Conservation (phyloP, 805 yeast genomes). For the Dipodascus albidus region DNA sequence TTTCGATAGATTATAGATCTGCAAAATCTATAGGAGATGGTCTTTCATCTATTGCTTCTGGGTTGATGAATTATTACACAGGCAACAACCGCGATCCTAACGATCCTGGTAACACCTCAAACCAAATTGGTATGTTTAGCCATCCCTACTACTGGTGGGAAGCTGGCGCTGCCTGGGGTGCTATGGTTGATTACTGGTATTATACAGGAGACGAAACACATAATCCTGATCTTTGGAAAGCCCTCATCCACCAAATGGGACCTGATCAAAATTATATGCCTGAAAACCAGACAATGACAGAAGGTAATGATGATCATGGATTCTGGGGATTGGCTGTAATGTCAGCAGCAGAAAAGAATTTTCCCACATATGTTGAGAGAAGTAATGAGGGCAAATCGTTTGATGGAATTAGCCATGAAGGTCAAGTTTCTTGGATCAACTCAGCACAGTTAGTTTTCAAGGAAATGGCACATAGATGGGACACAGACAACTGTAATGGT, state of each 20-base stretch:
- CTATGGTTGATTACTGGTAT: conserved; percentile 66
- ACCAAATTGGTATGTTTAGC: conserved; percentile 77
- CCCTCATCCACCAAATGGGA: conserved; percentile 66
- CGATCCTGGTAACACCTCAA: conserved; percentile 16
- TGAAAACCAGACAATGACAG: conserved; percentile 76
- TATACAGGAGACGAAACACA: conserved; percentile 62
- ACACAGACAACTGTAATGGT: conserved; percentile 58
- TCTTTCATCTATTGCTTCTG: conserved; percentile 40
- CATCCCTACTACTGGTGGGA: conserved; percentile 98
- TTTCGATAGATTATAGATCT: conserved; percentile 23
- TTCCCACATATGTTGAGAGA: conserved; percentile 30
- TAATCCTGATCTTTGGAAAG: conserved; percentile 43
- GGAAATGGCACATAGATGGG: conserved; percentile 89
- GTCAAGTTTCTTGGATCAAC: conserved; percentile 68
- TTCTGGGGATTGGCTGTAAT: conserved; percentile 94
- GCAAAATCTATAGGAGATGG: conserved; percentile 38
- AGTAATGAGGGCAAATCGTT: background rate
- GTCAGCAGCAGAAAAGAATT: conserved; percentile 85
- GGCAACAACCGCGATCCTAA: conserved; percentile 43
- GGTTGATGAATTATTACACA: conserved; percentile 59
- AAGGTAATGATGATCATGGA: conserved; percentile 97
- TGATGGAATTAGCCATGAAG: conserved; percentile 7
- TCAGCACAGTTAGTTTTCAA: conserved; percentile 84
- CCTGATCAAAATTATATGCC: conserved; percentile 73
- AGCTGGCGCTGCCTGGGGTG: conserved; percentile 94